Conservation (phyloP, 2,329 filamentous ascomycete species). For the Botrytis fragariae region DNA sequence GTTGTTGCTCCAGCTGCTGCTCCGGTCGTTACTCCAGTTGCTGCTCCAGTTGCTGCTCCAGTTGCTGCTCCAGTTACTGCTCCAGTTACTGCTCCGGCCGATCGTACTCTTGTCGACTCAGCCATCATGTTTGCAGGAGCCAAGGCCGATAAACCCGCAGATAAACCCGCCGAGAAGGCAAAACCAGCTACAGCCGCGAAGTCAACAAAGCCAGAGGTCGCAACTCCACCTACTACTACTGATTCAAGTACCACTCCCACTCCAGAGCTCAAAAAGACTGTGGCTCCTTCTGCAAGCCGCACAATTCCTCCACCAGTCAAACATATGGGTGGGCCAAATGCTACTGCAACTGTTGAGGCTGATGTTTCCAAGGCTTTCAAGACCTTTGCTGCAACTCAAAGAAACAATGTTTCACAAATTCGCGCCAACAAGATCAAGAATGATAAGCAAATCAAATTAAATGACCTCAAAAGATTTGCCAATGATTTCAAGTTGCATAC, state of each 20-base stretch:
- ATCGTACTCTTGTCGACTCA: constrained; percentile 64
- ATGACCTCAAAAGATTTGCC: constrained; percentile 93
- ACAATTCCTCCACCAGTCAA: constrained; percentile 34
- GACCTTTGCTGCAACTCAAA: constrained; percentile 58
- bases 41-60: constrained; percentile 71
- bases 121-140: constrained; percentile 90
- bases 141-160: constrained; percentile 32
- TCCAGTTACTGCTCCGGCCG: neutral
- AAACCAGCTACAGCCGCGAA: constrained; percentile 36
- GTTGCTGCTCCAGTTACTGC: neutral
- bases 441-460: constrained; percentile 90
- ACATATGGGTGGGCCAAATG: constrained; percentile 46
- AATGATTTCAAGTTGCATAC: constrained; percentile 91
- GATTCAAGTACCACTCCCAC: constrained; percentile 32
- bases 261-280: constrained; percentile 31
- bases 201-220: constrained; percentile 29
- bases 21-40: constrained; percentile 53
- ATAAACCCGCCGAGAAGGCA: constrained; percentile 32
- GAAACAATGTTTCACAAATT: constrained; percentile 54
- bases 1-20: constrained; percentile 54
- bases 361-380: constrained; percentile 64
- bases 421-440: constrained; percentile 58
- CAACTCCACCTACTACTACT: constrained; percentile 35
- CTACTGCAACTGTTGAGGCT: constrained; percentile 58
- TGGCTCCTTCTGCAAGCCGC: constrained; percentile 39